Base-by-base conservation (phyloP, 202 grass and related monocot genomes). In the Alloteropsis angusta region DNA sequence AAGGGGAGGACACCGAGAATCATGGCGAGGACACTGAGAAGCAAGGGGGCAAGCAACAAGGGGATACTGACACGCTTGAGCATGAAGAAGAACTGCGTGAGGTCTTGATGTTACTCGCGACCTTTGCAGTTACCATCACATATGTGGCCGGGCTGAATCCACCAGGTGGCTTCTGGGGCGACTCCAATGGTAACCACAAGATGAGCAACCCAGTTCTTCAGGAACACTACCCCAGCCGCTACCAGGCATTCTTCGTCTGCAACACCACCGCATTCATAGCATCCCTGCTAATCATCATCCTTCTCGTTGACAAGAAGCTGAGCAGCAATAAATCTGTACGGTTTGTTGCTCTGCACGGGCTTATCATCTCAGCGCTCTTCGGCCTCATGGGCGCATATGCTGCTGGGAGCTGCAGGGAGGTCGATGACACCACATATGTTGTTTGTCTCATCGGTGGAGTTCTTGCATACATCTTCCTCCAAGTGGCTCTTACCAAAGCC, bases 381-480 rank as follows among this genome's bases (percentile, higher is more conserved):
- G 64, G 76, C 39, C 80, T 91, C 25, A 23, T 88, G 68, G 82
- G 71, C 4, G 85, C 85, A 47, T 91, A 82, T 68, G 81, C 81
- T 53, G 70, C 76, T 22, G 85, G 88, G 25, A 85, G 85, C 60
- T 84, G 45, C 58, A 59, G 81, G 32, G 61, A 74, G 57, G 8
- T 35, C 25, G 68, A 72, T 0, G 77, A 72, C 4, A 79, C 68
- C 39, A 70, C 65, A 25, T 80, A 80, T 59, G 77, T 79, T 1
- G 39, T 79, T 28, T 67, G 36, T 43, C 63, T 79, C 4, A 83
- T 68, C 10, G 61, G 26, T 5, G 47, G 17, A 3, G 82, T 84
- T 42, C 73, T 84, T 25, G 55, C 22, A 1, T 84, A 70, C 54
- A 84, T 84, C 82, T 78, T 77, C 82, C 82, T 84, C 13, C 74